phyloP scores from a whole-genome alignment of 2,329 filamentous ascomycete genomes.

The Dactylonectria macrodidyma region DNA sequence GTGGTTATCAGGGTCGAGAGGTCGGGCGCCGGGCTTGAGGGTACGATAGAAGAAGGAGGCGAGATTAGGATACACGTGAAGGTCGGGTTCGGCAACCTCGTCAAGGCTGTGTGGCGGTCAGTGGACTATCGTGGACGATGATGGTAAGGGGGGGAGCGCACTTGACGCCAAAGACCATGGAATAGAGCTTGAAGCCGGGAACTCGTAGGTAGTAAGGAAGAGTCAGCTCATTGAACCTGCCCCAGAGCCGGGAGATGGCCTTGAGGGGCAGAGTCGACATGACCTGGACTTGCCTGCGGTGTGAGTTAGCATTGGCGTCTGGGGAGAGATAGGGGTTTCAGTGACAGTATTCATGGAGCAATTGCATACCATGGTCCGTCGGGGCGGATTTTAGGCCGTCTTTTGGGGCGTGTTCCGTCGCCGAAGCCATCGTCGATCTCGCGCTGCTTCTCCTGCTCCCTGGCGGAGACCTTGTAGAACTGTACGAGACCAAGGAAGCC shows the following conservation, averaged over 20 bases:
- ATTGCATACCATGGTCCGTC: conserved; percentile 82
- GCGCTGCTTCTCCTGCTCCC: conserved; percentile 67
- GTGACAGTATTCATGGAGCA: conserved; percentile 1
- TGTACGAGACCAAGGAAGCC: conserved; percentile 87
- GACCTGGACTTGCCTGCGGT: conserved; percentile 83
- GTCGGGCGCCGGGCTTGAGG: conserved; percentile 89
- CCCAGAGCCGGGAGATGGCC: conserved; percentile 91
- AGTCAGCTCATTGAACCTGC: conserved; percentile 89
- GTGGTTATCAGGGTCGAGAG: conserved; percentile 84
- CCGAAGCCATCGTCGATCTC: conserved; percentile 61
- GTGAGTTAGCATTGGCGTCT: conserved; percentile 32
- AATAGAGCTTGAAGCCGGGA: conserved; percentile 93
- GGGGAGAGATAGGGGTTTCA: background rate
- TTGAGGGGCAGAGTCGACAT: conserved; percentile 96
- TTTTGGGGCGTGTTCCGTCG: conserved; percentile 62
- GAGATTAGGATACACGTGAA: conserved; percentile 92
- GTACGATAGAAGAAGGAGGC: conserved; percentile 98
- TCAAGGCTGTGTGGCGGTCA: conserved; percentile 72
- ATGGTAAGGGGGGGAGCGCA: conserved; percentile 48
- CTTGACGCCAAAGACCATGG: conserved; percentile 92
- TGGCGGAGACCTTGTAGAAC: conserved; percentile 80
- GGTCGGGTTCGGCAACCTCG: conserved; percentile 89
- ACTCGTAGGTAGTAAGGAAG: conserved; percentile 91
- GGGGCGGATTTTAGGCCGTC: conserved; percentile 77
- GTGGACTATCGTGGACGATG: conserved; percentile 15